Evolutionary conservation across 192 early-diverging fungal species (phyloP).

Genomic region (Neocallimastix lanati): DNA sequence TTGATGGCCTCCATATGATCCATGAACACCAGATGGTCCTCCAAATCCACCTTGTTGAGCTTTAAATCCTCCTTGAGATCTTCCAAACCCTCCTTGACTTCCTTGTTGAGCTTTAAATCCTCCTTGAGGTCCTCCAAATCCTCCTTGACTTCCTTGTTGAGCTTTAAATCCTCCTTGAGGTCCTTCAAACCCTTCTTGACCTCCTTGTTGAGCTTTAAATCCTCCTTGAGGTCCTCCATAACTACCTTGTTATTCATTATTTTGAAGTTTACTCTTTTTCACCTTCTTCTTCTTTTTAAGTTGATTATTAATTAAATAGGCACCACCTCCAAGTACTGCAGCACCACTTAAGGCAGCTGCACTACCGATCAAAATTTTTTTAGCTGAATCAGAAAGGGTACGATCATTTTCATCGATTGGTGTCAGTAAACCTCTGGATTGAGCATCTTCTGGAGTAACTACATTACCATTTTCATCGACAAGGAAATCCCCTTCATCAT

Average conservation of each 20-base stretch:
- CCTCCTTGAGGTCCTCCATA: not conserved
- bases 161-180: not conserved
- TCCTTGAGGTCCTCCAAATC: no score
- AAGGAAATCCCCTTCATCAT: not conserved
- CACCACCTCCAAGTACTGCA: not conserved
- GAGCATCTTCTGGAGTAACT: not conserved
- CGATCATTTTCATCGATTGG: not conserved
- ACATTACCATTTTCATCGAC: not conserved
- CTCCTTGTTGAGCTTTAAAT: not conserved
- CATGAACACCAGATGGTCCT: not conserved
- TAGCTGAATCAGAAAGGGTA: not conserved
- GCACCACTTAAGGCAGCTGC: not conserved
- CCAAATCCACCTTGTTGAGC: not conserved
- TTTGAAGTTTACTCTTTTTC: not conserved
- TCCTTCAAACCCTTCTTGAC: no score
- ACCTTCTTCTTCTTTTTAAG: not conserved
- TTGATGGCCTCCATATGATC: no score
- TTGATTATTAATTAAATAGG: not conserved
- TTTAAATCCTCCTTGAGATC: not conserved
- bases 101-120: no score
- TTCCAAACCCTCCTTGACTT: no score
- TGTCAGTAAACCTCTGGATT: not conserved
- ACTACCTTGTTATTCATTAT: not conserved
- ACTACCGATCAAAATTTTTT: not conserved
- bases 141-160: no score